Conservation (phyloP, 2,329 filamentous ascomycete genomes). For the Penicillium sp. region DNA sequence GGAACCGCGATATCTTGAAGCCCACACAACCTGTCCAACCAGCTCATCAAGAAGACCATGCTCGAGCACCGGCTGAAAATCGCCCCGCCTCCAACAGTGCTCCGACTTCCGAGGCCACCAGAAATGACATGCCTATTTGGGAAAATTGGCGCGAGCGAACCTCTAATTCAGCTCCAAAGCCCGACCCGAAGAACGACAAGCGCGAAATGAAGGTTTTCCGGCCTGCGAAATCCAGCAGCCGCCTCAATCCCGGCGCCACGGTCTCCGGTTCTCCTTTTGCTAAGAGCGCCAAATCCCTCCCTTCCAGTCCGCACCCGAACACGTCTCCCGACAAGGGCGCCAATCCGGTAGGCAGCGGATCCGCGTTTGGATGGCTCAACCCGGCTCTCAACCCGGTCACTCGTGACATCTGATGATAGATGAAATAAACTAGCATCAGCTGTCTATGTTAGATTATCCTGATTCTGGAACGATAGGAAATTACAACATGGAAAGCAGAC, state of each 20-base stretch:
- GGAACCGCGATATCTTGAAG: constrained; percentile 27
- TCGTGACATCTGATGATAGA: constrained; percentile 20
- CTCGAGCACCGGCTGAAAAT: constrained; percentile 8
- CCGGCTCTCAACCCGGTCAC: constrained; percentile 26
- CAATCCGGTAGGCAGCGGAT: constrained; percentile 89
- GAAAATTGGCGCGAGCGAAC: constrained; percentile 62
- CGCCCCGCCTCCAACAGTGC: constrained; percentile 9
- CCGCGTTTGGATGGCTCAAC: constrained; percentile 92
- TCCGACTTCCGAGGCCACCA: constrained; percentile 22
- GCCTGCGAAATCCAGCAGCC: constrained; percentile 63
- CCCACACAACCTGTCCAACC: constrained; percentile 6
- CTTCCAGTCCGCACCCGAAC: constrained; percentile 17
- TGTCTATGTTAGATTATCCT: constrained; percentile 6
- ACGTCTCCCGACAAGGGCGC: constrained; percentile 41
- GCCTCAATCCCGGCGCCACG: constrained; percentile 32
- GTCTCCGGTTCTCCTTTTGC: constrained; percentile 16
- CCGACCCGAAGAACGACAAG: constrained; percentile 53
- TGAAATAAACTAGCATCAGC: constrained; percentile 27
- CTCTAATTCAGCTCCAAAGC: constrained; percentile 10
- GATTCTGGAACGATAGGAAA: constrained; percentile 1
- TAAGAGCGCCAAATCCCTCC: constrained; percentile 6
- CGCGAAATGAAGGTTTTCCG: constrained; percentile 87
- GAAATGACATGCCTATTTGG: constrained; percentile 53
- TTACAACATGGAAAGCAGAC: constrained; percentile 2
- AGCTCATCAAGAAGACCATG: not conserved